A percentile compares a stretch with the other conserved stretches of the same genome.
phyloP scores from a whole-genome alignment of 257 asterid genomes.

The Solanum sejunctum region DNA sequence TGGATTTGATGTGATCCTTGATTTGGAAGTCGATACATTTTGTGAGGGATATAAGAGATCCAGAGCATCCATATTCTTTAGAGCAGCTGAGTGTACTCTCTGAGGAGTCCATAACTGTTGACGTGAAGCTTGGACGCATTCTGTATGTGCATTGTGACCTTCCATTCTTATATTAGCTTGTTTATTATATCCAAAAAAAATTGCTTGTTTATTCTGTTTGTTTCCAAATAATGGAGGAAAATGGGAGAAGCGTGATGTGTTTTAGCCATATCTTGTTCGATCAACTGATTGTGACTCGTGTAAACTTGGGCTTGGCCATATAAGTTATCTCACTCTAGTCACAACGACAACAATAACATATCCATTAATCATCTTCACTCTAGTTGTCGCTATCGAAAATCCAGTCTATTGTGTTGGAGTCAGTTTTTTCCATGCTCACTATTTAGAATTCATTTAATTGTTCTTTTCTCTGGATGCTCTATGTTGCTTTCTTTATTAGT shows the following conservation, averaged over 20 bases:
- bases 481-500: no score
- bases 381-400: not conserved
- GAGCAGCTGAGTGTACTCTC: constrained; percentile 95
- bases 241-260: not conserved
- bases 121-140: constrained; percentile 74
- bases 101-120: constrained; percentile 76
- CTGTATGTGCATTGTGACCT: constrained; percentile 31
- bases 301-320: not conserved
- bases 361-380: not conserved
- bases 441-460: not conserved
- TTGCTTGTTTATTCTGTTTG: not conserved
- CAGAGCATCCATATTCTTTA: constrained; percentile 87
- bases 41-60: constrained; percentile 89
- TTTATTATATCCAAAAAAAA: not conserved
- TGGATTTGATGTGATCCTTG: constrained; percentile 30
- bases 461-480: not conserved
- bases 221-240: not conserved
- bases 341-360: not conserved
- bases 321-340: not conserved
- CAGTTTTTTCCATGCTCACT: not conserved
- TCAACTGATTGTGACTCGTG: not conserved
- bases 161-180: not conserved
- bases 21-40: constrained; percentile 32
- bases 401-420: not conserved
- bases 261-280: not conserved